phyloP scores from a whole-genome alignment of 805 yeast genomes.

The Barnettozyma californica region DNA sequence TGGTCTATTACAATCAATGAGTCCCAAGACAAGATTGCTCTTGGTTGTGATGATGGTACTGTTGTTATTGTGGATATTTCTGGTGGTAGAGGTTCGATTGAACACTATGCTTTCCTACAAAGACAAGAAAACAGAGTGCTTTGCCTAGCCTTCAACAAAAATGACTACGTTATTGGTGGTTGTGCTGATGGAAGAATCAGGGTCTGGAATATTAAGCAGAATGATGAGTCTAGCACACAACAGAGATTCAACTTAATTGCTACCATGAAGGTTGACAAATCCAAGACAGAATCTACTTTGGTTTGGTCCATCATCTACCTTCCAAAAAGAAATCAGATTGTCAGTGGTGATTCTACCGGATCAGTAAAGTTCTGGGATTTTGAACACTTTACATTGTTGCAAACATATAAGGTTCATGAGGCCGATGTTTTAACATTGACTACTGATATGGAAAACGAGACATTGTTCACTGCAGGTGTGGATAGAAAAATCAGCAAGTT shows the following conservation, averaged over 20 bases:
- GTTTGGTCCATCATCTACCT: conserved; percentile 82
- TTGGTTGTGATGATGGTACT: conserved; percentile 94
- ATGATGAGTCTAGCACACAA: conserved; percentile 20
- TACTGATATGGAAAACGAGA: conserved; percentile 52
- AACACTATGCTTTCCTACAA: conserved; percentile 69
- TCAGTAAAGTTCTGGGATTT: conserved; percentile 90
- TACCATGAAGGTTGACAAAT: conserved; percentile 88
- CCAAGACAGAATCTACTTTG: conserved; percentile 77
- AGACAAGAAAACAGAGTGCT: conserved; percentile 81
- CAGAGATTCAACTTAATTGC: conserved; percentile 64
- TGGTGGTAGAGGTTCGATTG: conserved; percentile 81
- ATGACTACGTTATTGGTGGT: conserved; percentile 75
- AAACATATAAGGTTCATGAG: conserved; percentile 78
- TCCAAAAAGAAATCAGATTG: conserved; percentile 63
- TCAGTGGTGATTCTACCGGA: conserved; percentile 97
- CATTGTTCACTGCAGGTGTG: conserved; percentile 84
- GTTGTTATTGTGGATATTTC: conserved; percentile 80
- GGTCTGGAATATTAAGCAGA: conserved; percentile 58
- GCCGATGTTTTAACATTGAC: conserved; percentile 83
- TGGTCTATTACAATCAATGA: conserved; percentile 80
- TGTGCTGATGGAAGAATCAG: conserved; percentile 93
- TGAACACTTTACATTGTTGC: conserved; percentile 66
- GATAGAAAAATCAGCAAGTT: conserved; percentile 86
- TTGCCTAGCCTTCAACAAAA: conserved; percentile 68
- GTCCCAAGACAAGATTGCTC: conserved; percentile 61